These are phyloP conservation scores for Pichia californica DNA, from an alignment of 805 yeast genomes.

Conservation along the genomic window DNA sequence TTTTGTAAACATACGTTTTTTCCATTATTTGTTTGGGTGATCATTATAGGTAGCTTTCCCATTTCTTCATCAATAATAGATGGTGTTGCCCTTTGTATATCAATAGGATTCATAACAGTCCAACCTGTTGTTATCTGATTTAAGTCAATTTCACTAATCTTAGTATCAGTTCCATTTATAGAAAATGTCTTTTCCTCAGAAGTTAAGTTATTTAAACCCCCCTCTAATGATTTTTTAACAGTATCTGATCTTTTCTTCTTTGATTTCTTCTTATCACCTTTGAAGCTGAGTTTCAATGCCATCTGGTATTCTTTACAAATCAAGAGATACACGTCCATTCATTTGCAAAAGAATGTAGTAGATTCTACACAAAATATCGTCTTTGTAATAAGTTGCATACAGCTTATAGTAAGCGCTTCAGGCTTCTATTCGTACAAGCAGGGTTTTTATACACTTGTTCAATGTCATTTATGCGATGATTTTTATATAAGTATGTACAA, in stretches of 20 bases:
- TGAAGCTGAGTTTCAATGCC: slow-evolving; percentile 30
- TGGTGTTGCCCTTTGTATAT: slow-evolving; percentile 1
- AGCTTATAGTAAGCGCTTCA: no score
- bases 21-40: not conserved
- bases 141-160: slow-evolving; percentile 16
- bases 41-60: slow-evolving; percentile 4
- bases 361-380: no score
- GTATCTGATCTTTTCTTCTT: slow-evolving; percentile 13
- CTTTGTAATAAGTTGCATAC: no score
- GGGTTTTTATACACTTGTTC: no score
- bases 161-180: slow-evolving; percentile 20
- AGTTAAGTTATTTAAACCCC: not conserved
- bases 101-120: slow-evolving; percentile 21
- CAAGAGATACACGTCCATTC: no score
- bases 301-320: no score
- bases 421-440: no score
- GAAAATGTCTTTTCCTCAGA: slow-evolving; percentile 12
- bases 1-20: slow-evolving; percentile 1
- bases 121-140: slow-evolving; percentile 22
- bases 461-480: no score
- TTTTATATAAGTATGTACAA: no score
- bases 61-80: not conserved
- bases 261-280: slow-evolving; percentile 23
- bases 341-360: no score
- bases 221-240: not conserved